These are phyloP conservation scores for Dimargaris xerosporica DNA, from an alignment of 192 early-diverging fungal species.

Conservation along the genomic window DNA sequence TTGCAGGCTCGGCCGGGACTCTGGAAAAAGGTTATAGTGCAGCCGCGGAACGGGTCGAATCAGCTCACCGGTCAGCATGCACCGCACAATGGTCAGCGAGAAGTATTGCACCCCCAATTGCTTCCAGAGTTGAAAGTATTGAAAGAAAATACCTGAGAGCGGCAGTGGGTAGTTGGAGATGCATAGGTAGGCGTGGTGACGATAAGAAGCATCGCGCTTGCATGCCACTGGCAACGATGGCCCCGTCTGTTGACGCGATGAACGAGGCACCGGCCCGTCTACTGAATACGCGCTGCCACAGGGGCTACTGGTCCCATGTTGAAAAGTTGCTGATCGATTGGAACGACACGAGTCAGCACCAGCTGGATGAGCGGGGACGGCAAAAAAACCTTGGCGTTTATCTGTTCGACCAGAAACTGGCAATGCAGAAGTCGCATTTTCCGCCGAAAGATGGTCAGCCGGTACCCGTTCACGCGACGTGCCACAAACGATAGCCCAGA, in stretches of 20 bases:
- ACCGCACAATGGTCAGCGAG: slow-evolving; percentile 51
- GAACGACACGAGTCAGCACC: too few species aligned
- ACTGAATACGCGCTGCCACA: background rate
- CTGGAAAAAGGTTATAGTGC: slow-evolving; percentile 64
- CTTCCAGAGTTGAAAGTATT: slow-evolving; percentile 72
- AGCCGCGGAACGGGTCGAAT: slow-evolving; percentile 68
- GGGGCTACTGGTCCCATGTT: background rate
- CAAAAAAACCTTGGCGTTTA: too few species aligned
- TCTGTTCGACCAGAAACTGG: background rate
- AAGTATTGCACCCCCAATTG: slow-evolving; percentile 69
- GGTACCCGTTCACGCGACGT: slow-evolving; percentile 15
- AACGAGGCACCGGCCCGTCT: too few species aligned
- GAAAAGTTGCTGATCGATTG: too few species aligned
- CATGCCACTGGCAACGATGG: too few species aligned
- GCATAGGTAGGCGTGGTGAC: slow-evolving; percentile 12
- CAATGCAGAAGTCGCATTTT: slow-evolving; percentile 12
- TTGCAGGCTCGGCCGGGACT: slow-evolving; percentile 19
- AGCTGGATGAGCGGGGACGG: too few species aligned
- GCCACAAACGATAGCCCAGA: slow-evolving; percentile 16
- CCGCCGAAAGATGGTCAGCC: slow-evolving; percentile 12
- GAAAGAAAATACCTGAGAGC: slow-evolving; percentile 69
- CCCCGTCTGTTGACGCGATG: too few species aligned
- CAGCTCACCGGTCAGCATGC: slow-evolving; percentile 62
- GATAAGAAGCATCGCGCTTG: too few species aligned
- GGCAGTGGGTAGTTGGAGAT: slow-evolving; percentile 57